Base-by-base conservation (phyloP, 2,329 filamentous ascomycete genomes). In the Apiospora arundinis region DNA sequence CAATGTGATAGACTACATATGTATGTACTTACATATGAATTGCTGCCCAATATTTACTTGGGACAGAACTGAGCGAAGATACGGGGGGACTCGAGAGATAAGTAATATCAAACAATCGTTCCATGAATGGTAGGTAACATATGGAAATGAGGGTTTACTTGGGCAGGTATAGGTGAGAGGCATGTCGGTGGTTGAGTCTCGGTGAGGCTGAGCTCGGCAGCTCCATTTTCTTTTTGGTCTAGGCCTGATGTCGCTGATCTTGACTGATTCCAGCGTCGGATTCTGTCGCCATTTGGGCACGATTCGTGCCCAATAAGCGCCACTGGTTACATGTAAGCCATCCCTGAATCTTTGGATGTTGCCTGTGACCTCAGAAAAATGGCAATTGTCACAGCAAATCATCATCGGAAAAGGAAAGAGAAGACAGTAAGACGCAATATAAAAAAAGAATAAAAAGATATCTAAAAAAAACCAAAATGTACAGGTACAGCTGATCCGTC, bases 281-380 rank as follows among this genome's bases (percentile, higher is more conserved):
- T 63, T 49, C 25, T 46, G 46, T 69, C 67, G 70, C 45, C 66
- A 32, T 63, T 72, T 68, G 63, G 71, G 71, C 71, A 70, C 14
- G 40, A 70, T 52, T 70, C 8, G 63, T 72, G 71, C 71, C 71
- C 71, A 72, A 72, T 72, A 25, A 72, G 60, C 68, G 71, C 71
- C 71, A 70, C 49, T 45, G 42, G 66, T 48, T 48, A 48, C 66
- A 46, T 48, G 23, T 46, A 48, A 11, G 28, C 12, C 45, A 46
- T 45, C 56, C 56, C 56, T 40, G 40, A 67, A 21, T 25, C 28
- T 46, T 45, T 16, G 42, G 9, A 11, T 42, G 1, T 25, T 45
- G 40, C 42, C n/a, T 46, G 45, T 67, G 40, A 67, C 65, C 40
- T 28, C 32, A n/a, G n/a, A 45, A 45, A 16, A 12, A 16, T 45